A percentile compares a stretch with the other conserved stretches of the same genome.
phyloP scores from a whole-genome alignment of 2,329 filamentous ascomycete genomes.

The Septoria linicola region DNA sequence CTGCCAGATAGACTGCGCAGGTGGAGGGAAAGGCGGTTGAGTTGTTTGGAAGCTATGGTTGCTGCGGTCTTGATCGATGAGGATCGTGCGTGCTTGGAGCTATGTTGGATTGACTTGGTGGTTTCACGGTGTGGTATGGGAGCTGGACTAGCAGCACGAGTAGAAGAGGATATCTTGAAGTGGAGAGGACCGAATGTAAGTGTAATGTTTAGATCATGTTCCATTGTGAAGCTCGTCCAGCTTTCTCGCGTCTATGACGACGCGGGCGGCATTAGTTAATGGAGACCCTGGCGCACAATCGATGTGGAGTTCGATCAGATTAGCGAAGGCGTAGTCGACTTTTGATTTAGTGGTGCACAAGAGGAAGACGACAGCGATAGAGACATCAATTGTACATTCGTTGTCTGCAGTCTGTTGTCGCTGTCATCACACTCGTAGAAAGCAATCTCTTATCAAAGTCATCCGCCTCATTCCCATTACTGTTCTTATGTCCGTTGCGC shows the following conservation, averaged over 20 bases:
- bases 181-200: constrained; percentile 17
- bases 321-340: constrained; percentile 6
- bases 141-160: background rate
- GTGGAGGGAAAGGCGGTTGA: constrained; percentile 32
- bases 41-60: constrained; percentile 36
- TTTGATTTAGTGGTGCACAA: constrained; percentile 6
- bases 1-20: constrained; percentile 42
- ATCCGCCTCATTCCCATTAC: constrained; percentile 1
- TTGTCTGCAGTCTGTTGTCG: constrained; percentile 3
- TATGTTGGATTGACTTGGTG: background rate
- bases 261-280: constrained; percentile 11
- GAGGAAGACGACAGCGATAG: background rate
- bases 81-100: background rate
- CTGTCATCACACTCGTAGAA: constrained; percentile 12
- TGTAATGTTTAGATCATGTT: constrained; percentile 18
- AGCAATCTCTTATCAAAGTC: constrained; percentile 7
- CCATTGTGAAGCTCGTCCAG: constrained; percentile 11
- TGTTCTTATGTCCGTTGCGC: background rate
- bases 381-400: background rate
- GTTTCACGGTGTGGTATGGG: background rate
- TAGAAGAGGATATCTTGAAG: constrained; percentile 13
- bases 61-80: constrained; percentile 15
- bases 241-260: constrained; percentile 17
- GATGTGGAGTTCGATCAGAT: constrained; percentile 3
- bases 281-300: background rate